A percentile compares a stretch with the other conserved stretches of the same genome.
These are phyloP conservation scores for Chondrostereum purpureum DNA, from an alignment of 1,284 basidiomycete species.

Conservation along the genomic window DNA sequence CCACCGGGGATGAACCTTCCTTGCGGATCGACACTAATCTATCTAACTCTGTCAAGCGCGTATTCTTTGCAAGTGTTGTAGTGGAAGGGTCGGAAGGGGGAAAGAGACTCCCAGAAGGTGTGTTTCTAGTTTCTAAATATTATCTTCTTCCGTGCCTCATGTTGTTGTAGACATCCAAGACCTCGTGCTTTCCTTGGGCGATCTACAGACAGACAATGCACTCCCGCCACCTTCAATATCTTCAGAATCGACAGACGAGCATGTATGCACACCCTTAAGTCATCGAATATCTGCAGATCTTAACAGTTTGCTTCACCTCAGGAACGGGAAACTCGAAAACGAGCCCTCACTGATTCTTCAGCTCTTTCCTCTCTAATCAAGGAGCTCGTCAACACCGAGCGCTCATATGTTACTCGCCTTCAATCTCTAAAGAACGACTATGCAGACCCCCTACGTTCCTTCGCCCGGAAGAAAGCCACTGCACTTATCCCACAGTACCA, in stretches of 20 bases:
- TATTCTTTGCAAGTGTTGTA: slow-evolving; percentile 77
- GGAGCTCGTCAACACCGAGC: slow-evolving; percentile 74
- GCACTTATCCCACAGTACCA: slow-evolving; percentile 86
- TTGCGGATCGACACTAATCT: slow-evolving; percentile 29
- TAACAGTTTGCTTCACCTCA: slow-evolving; percentile 34
- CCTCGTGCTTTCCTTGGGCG: slow-evolving; percentile 68
- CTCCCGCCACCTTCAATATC: slow-evolving; percentile 35
- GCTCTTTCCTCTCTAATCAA: slow-evolving; percentile 64
- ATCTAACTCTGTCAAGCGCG: slow-evolving; percentile 55
- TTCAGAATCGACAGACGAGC: slow-evolving; percentile 28
- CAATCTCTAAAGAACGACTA: slow-evolving; percentile 75
- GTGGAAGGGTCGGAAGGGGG: slow-evolving; percentile 71
- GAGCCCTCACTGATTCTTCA: slow-evolving; percentile 53
- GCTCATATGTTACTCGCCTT: slow-evolving; percentile 70
- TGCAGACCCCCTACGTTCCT: slow-evolving; percentile 84
- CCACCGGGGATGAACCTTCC: slow-evolving; percentile 52
- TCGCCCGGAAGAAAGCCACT: slow-evolving; percentile 78
- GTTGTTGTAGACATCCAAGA: slow-evolving; percentile 63
- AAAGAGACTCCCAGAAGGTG: slow-evolving; percentile 62
- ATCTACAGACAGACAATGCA: slow-evolving; percentile 39
- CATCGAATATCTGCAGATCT: too few species aligned
- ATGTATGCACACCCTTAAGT: too few species aligned
- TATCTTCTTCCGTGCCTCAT: slow-evolving; percentile 10
- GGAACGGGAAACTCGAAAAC: slow-evolving; percentile 43
- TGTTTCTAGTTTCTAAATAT: slow-evolving; percentile 15